Conservation (phyloP, 352 stramenopile genomes). For the Pythium guiyangense region DNA sequence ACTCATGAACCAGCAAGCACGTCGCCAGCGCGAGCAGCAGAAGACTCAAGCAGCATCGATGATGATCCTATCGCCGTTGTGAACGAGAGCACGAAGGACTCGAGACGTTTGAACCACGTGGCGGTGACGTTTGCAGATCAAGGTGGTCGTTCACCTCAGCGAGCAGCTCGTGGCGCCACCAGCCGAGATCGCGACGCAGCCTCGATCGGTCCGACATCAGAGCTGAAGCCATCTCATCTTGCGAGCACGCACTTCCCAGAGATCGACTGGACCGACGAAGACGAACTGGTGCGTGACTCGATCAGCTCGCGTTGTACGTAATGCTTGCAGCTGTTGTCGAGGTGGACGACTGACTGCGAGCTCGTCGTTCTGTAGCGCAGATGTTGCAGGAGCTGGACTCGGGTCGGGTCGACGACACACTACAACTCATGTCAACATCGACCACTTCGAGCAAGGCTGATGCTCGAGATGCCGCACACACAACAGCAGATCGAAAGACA, state of each 20-base stretch:
- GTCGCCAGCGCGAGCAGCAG: not conserved
- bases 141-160: not conserved
- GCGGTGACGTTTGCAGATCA: not conserved
- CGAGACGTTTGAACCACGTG: not conserved
- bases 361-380: constrained; percentile 12
- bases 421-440: not conserved
- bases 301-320: too few species aligned
- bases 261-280: constrained; percentile 51
- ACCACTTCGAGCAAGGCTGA: not conserved
- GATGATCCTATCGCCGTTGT: not conserved
- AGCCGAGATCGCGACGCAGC: too few species aligned
- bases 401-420: not conserved
- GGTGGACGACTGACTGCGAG: not conserved
- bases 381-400: constrained; percentile 30
- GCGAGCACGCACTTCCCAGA: constrained; percentile 21
- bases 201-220: not conserved
- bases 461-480: not conserved
- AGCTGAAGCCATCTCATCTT: not conserved
- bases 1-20: too few species aligned
- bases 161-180: too few species aligned
- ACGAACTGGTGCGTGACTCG: constrained; percentile 32
- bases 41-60: not conserved
- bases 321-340: not conserved
- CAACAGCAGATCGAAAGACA: not conserved
- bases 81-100: not conserved